Base-by-base conservation (phyloP, 371 early-diverging fungal species). In the Mortierella sp. region DNA sequence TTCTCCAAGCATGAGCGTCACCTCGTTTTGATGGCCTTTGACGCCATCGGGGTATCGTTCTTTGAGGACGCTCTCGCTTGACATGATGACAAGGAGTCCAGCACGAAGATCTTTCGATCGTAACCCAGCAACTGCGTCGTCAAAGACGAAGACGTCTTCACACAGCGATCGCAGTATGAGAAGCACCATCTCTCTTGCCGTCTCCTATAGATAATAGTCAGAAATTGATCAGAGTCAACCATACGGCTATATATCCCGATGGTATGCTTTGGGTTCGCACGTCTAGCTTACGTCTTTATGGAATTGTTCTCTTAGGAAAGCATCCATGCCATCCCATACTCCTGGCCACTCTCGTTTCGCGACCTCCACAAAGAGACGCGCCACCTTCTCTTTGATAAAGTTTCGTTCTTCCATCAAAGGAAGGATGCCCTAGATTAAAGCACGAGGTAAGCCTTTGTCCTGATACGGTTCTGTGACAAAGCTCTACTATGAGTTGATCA, bases 281-380 rank as follows among this genome's bases (percentile, higher is more conserved):
- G 19, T 26, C 11, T 26, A 18, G 48, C 85, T 60, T 61, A 88
- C 88, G 37, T 73, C 72, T 62, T 71, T 47, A 53, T 30, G 66
- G 58, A 85, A 87, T 51, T 85, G 37, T n/a, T 69, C 64, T 15
- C 79, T 60, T 23, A 90, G 70, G 21, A 73, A 55, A 16, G 44
- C 29, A 55, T 90, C 86, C 81, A 89, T 76, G 46, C 85, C 84
- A 2, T 79, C 81, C 90, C 90, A 90, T 12, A 68, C 29, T 23
- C 75, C 62, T 1, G 89, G 90, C 89, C 88, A 90, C 64, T 81
- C 80, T 9, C 88, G 73, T 62, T 90, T 87, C 26, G 84, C 87
- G 11, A 86, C 74, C 51, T 85, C 89, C 15, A 87, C 88, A 52
- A 87, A 64, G 23, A 89, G 25, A 12, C 70, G 61, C 3, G 86